Conservation (phyloP, 2,329 filamentous ascomycete species). For the Fusarium pseudoanthophilum region DNA sequence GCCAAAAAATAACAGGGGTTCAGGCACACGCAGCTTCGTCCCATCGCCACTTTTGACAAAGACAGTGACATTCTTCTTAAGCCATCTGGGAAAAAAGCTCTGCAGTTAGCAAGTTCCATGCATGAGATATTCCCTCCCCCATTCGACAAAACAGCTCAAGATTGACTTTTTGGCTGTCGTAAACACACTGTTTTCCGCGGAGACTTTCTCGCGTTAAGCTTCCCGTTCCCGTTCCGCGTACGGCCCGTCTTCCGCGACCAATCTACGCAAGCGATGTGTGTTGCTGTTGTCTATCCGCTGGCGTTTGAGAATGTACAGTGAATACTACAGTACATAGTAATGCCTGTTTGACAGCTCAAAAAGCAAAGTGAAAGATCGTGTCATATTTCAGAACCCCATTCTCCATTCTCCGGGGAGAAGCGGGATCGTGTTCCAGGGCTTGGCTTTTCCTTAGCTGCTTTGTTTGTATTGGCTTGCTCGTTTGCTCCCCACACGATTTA, state of each 20-base stretch:
- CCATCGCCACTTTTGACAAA: slow-evolving; percentile 2
- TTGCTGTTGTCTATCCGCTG: not conserved
- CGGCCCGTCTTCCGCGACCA: slow-evolving; percentile 28
- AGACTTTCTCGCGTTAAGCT: slow-evolving; percentile 1
- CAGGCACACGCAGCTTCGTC: not conserved
- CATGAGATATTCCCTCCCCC: not conserved
- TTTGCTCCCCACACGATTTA: not conserved
- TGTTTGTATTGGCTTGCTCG: not conserved
- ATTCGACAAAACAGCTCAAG: not conserved
- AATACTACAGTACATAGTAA: not conserved
- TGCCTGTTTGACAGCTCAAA: slow-evolving; percentile 9
- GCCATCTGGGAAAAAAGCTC: not conserved
- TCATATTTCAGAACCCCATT: not conserved
- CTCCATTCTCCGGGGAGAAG: slow-evolving; percentile 10
- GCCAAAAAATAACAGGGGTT: slow-evolving; percentile 13
- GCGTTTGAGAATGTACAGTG: not conserved
- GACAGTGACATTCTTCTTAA: not conserved
- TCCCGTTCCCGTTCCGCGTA: slow-evolving; percentile 10
- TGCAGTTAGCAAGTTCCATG: slow-evolving; percentile 1
- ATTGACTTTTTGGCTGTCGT: not conserved
- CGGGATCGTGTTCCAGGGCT: slow-evolving; percentile 18
- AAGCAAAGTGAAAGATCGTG: not conserved
- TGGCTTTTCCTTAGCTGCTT: slow-evolving; percentile 10
- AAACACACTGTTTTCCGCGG: not conserved
- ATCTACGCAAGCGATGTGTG: slow-evolving; percentile 5